phyloP scores from a whole-genome alignment of 2,329 filamentous ascomycete species.

The Alternaria ventricosa region DNA sequence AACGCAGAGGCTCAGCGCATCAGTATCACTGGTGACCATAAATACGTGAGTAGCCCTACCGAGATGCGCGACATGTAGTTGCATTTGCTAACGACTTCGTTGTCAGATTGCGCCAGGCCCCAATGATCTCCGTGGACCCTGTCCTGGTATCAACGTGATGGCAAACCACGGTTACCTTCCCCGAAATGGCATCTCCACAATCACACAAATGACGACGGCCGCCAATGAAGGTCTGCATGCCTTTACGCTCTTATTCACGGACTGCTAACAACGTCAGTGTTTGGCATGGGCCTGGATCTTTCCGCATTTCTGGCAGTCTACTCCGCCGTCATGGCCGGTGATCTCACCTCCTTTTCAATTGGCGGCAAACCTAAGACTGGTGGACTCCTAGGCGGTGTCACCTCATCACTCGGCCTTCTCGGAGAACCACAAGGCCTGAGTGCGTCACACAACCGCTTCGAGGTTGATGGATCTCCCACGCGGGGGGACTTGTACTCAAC shows the following conservation, averaged over 20 bases:
- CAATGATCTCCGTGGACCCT: slow-evolving; percentile 11
- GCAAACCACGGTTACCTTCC: slow-evolving; percentile 11
- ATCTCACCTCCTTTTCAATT: slow-evolving; percentile 17
- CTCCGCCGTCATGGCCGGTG: slow-evolving; percentile 18
- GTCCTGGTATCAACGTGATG: slow-evolving; percentile 9
- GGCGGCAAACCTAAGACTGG: slow-evolving; percentile 21
- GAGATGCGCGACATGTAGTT: background rate
- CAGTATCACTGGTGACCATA: slow-evolving; percentile 16
- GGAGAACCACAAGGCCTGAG: slow-evolving; percentile 20
- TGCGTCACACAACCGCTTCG: slow-evolving; percentile 26
- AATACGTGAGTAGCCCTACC: slow-evolving; percentile 10
- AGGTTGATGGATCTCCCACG: slow-evolving; percentile 27
- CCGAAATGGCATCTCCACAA: slow-evolving; percentile 5
- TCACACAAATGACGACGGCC: slow-evolving; percentile 10
- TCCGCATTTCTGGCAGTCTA: slow-evolving; percentile 25
- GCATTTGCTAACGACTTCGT: background rate
- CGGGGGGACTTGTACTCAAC: slow-evolving; percentile 9
- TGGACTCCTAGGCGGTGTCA: slow-evolving; percentile 25
- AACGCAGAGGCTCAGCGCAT: slow-evolving; percentile 21
- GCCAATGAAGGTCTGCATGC: slow-evolving; percentile 5
- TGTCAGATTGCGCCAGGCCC: slow-evolving; percentile 10
- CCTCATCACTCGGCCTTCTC: slow-evolving; percentile 21
- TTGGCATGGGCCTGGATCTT: slow-evolving; percentile 20
- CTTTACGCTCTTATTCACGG: background rate
- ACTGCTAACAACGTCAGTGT: slow-evolving; percentile 4